A percentile compares a stretch with the other conserved stretches of the same genome.
Evolutionary conservation across 2,329 filamentous ascomycete genomes (phyloP).

Genomic region (Pyricularia grisea): DNA sequence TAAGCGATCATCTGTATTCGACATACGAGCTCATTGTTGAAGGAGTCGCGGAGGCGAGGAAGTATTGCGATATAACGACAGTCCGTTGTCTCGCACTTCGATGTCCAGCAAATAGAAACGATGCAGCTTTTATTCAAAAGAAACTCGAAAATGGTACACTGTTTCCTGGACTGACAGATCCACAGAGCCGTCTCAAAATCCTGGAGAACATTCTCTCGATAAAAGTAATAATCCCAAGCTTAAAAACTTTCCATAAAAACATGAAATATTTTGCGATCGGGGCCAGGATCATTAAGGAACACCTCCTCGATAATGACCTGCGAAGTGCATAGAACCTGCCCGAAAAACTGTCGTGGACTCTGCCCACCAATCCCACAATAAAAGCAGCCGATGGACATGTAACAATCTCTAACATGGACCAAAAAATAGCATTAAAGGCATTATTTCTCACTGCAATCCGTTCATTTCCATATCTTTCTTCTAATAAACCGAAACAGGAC

Average conservation of each 20-base stretch:
- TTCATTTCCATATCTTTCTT: neutral
- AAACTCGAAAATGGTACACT: neutral
- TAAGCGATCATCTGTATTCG: neutral
- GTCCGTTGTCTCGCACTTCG: neutral
- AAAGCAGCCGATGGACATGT: neutral
- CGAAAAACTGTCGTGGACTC: neutral
- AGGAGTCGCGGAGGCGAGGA: neutral
- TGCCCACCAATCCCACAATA: neutral
- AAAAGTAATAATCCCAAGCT: neutral
- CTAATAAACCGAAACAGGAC: neutral
- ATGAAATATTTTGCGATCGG: neutral
- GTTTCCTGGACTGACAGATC: neutral
- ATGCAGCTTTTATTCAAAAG: neutral
- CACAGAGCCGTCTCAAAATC: neutral
- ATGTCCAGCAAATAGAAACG: neutral
- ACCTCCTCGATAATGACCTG: neutral
- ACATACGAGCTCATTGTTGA: neutral
- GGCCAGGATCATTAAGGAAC: neutral
- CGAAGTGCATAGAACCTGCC: neutral
- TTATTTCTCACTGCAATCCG: neutral
- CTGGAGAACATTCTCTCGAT: neutral
- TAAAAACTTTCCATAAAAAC: neutral
- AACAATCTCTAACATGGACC: neutral
- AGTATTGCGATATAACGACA: neutral
- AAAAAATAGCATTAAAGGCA: neutral